Evolutionary conservation across 306 rosid genomes (phyloP), one percentile per base, ranked within the genome.

Genomic region (Cicer pinnatifidum): DNA sequence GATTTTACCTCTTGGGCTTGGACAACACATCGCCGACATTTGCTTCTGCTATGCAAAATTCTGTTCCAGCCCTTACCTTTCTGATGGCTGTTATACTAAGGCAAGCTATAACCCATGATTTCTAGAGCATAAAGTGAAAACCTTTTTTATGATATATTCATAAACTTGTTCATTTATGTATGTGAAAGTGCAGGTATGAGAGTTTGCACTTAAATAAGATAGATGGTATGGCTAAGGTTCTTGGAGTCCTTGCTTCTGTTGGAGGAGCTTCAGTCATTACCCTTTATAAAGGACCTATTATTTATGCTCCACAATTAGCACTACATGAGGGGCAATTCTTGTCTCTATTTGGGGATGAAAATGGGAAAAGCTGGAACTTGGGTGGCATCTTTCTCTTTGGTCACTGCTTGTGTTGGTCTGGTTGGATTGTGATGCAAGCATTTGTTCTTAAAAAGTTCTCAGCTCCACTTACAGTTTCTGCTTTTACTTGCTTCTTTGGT

Each of bases 1-100:
- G 91, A 64, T 83, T 77, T 71, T 91, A 89, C 80, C 84, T 91
- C 10, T 13, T 89, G 78, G 96, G 97, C 10, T 70, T 91, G 84
- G 88, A 86, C 12, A 82, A 82, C 58, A 86, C 97, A 13, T 89
- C 97, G 4, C 92, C 97, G 1, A 87, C 95, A 4, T 89, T 91
- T 73, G 90, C 92, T 33, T 77, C 89, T 11, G 88, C 87, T 40
- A 89, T 82, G 86, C 92, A 91, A 72, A 91, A 91, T 57, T 77
- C 89, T 9, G 85, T 89, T 72, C 97, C 97, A 3, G 95, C 97
- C 46, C 81, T 89, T 11, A 91, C 97, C n/a, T 89, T 89, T 76
- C 89, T 91, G 50, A 83, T 91, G 89, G 90, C 97, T 11, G 88
- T 61, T 0, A 7, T 86, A 16, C 84, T 88, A 76, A 73, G 96